phyloP scores from a whole-genome alignment of 345 rosid genomes.

The Murraya koenigii region DNA sequence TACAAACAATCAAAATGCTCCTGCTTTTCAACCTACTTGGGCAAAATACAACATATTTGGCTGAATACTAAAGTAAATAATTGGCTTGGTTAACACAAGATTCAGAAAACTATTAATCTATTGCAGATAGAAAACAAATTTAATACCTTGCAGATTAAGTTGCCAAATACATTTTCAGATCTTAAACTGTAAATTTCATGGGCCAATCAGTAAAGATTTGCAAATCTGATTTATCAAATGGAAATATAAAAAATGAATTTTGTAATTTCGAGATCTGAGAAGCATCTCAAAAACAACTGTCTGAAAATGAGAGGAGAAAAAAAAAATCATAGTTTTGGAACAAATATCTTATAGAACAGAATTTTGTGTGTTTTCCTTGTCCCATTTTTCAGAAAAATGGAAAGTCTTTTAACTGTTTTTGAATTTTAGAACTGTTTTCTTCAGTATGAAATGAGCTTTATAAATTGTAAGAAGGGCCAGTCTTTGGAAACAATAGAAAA shows the following conservation, averaged over 20 bases:
- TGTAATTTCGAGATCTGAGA: not conserved
- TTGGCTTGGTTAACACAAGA: not conserved
- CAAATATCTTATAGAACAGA: not conserved
- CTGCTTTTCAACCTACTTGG: not conserved
- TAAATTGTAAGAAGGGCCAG: not conserved
- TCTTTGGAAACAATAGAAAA: not conserved
- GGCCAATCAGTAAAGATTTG: not conserved
- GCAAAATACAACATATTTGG: not conserved
- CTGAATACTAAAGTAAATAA: not conserved
- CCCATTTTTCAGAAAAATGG: not conserved
- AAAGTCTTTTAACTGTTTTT: not conserved
- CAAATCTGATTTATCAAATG: not conserved
- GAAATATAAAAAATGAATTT: not conserved
- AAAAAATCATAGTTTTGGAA: not conserved
- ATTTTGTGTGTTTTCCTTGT: not conserved
- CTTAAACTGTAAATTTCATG: not conserved
- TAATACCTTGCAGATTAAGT: not conserved
- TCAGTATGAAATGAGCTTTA: not conserved
- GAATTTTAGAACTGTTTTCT: not conserved
- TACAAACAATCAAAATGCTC: not conserved
- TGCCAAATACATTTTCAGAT: not conserved
- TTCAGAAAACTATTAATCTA: not conserved
- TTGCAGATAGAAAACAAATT: not conserved
- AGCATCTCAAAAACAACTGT: not conserved
- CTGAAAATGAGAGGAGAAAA: not conserved